Base-by-base conservation (phyloP, 306 rosid species). In the Acmispon strigosus region DNA sequence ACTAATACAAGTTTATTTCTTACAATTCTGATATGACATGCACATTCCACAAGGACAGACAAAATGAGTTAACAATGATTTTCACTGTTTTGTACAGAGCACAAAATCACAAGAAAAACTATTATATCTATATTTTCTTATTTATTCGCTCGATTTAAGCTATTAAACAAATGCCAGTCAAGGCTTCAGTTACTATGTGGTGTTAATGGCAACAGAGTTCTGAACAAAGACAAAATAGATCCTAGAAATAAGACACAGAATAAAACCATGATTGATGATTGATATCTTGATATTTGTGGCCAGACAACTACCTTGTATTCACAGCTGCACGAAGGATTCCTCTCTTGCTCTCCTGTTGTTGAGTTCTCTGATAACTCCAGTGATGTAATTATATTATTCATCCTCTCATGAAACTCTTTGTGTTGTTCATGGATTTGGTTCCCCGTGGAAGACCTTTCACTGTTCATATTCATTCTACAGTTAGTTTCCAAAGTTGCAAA, bases 281-380 rank as follows among this genome's bases (percentile, higher is more conserved):
- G 79, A 78, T 77, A 81, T 84, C 84, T 85, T 72, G 82, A 78
- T 62, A 80, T 47, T 70, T 57, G 83, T 82, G 88, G 73, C 82
- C 82, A 79, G 85, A 80, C 86, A 77, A 84, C 87, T 89, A 92
- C 98, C 98, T 92, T 85, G 69, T 58, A 70, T 74, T 79, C 84
- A 72, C 81, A 59, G 84, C 73, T 58, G 88, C 85, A 70, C 66
- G 18, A 61, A 36, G 80, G 62, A 65, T 45, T 76, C 29, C 43
- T 66, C 58, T 34, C 84, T 62, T 82, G 83, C n/a, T 76, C 76
- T 64, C 47, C 79, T 62, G 59, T 5, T 41, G 43, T 60, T 50
- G 87, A 18, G 70, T 82, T 61, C 72, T 84, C 87, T 39, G 94
- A 83, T 70, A 62, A 79, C 77, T 77, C 78, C 76, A 88, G 52